Conservation (phyloP, 306 rosid species). For the Coriaria nepalensis region DNA sequence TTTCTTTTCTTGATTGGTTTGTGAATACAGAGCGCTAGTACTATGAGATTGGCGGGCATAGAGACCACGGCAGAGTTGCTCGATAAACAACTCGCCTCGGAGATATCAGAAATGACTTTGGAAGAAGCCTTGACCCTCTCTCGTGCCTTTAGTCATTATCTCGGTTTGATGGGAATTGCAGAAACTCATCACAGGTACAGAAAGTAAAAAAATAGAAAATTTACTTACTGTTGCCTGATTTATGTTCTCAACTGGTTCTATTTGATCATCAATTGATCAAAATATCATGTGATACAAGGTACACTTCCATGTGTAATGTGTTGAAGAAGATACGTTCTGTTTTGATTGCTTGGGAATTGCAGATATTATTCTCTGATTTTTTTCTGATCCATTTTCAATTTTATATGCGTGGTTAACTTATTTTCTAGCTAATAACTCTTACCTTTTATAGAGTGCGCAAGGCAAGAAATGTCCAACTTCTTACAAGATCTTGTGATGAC, state of each 20-base stretch:
- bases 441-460: slow-evolving; percentile 58
- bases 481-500: slow-evolving; percentile 79
- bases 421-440: slow-evolving; percentile 9
- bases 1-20: neutral
- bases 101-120: slow-evolving; percentile 68
- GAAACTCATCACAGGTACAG: slow-evolving; percentile 82
- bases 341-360: too few relatives aligned
- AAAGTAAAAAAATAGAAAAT: neutral
- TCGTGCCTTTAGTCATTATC: slow-evolving; percentile 87
- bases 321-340: too few relatives aligned
- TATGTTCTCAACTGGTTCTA: too few relatives aligned
- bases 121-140: slow-evolving; percentile 76
- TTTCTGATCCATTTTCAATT: neutral
- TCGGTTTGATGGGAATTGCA: slow-evolving; percentile 82
- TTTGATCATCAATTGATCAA: too few relatives aligned
- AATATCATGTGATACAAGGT: too few relatives aligned
- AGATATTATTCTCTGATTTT: too few relatives aligned
- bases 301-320: too few relatives aligned
- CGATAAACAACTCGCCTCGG: slow-evolving; percentile 80
- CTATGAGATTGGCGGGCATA: slow-evolving; percentile 82
- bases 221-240: too few relatives aligned
- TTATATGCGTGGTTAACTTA: neutral
- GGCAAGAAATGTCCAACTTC: slow-evolving; percentile 39
- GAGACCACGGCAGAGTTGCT: slow-evolving; percentile 59
- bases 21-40: slow-evolving; percentile 54